Conservation (phyloP, 257 asterid species). For the Scutellaria galericulata region DNA sequence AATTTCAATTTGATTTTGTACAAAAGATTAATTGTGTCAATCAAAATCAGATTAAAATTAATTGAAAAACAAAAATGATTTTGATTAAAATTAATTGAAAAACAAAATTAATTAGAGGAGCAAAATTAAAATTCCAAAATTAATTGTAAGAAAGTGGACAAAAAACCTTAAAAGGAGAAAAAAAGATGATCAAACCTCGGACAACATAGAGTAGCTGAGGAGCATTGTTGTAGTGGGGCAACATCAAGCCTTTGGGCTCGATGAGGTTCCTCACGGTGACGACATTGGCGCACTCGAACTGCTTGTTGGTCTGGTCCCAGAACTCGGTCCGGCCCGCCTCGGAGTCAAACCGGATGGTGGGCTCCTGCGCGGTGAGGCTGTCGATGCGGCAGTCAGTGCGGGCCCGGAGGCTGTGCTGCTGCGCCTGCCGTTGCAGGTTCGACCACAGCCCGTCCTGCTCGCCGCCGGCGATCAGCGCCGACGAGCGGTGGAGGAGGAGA, state of each 20-base stretch:
- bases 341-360: constrained; percentile 42
- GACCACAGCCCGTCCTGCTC: constrained; percentile 38
- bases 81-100: too few species aligned
- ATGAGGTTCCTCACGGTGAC: constrained; percentile 47
- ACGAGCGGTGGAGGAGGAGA: constrained; percentile 42
- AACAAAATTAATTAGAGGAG: too few species aligned
- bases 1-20: too few species aligned
- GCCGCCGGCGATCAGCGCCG: constrained; percentile 34
- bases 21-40: too few species aligned
- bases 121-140: too few species aligned
- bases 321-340: constrained; percentile 66
- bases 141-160: too few species aligned
- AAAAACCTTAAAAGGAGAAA: too few species aligned
- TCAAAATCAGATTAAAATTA: too few species aligned
- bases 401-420: constrained; percentile 53
- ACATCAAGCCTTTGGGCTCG: constrained; percentile 50
- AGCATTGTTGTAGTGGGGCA: constrained; percentile 65
- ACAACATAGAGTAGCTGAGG: constrained; percentile 58
- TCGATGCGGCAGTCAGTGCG: constrained; percentile 58
- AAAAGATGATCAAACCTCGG: constrained; percentile 40
- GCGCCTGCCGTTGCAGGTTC: constrained; percentile 38
- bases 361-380: constrained; percentile 54
- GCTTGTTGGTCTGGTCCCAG: constrained; percentile 55
- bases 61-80: too few species aligned
- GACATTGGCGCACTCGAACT: constrained; percentile 66